Evolutionary conservation across 495 filamentous ascomycete genomes (phyloP).

Genomic region (Astrothelium macrocarpum): DNA sequence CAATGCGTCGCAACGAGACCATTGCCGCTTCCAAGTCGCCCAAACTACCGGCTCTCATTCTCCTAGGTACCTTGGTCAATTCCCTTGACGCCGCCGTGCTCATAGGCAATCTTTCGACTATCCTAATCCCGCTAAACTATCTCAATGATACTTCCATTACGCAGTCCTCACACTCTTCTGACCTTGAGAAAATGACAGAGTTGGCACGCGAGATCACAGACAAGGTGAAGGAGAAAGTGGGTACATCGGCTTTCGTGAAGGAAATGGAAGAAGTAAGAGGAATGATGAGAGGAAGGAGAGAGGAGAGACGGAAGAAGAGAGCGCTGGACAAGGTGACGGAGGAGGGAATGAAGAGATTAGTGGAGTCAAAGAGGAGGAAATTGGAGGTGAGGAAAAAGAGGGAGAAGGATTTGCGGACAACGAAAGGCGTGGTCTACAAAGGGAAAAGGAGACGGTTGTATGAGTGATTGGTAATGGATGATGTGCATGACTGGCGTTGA

Average conservation of each 20-base stretch:
- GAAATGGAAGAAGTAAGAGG: conserved; percentile 59
- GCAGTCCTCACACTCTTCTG: conserved; percentile 53
- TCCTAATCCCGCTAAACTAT: conserved; percentile 74
- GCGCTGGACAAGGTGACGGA: conserved; percentile 73
- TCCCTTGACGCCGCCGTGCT: conserved; percentile 48
- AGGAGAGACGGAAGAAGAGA: conserved; percentile 66
- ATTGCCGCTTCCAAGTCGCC: conserved; percentile 43
- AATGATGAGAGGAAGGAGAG: conserved; percentile 56
- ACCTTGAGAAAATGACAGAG: conserved; percentile 50
- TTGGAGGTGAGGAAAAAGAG: conserved; percentile 75
- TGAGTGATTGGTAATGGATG: background rate
- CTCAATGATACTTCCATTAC: conserved; percentile 71
- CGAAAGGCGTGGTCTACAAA: background rate
- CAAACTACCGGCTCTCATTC: conserved; percentile 56
- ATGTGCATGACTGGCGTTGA: background rate
- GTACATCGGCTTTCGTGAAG: conserved; percentile 64
- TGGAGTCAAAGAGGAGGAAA: conserved; percentile 71
- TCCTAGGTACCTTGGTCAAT: conserved; percentile 54
- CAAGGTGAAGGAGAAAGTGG: conserved; percentile 68
- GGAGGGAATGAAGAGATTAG: conserved; percentile 57
- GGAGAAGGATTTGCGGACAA: conserved; percentile 52
- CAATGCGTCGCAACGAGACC: conserved; percentile 66
- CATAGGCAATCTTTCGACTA: conserved; percentile 46
- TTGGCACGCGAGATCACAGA: conserved; percentile 66
- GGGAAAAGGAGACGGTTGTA: background rate